Conservation (phyloP, 1,139 yeast genomes). For the Kodamaea fungicola region DNA sequence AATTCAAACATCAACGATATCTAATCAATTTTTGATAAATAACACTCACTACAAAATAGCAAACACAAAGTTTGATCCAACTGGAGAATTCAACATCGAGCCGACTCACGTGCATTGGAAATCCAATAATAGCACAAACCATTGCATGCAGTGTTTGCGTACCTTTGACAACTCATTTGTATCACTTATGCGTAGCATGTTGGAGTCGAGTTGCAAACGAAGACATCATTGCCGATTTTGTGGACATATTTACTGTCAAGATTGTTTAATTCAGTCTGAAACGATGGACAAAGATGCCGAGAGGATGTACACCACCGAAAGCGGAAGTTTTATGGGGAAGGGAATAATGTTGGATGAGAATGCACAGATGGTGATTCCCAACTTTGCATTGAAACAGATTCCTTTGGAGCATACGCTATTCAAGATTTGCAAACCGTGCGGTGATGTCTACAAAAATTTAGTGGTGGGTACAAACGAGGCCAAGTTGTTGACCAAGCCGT, state of each 20-base stretch:
- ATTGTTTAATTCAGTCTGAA: conserved; percentile 25
- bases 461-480: conserved; percentile 24
- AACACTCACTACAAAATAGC: background rate
- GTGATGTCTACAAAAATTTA: conserved; percentile 28
- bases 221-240: conserved; percentile 47
- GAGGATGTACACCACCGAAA: conserved; percentile 10
- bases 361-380: conserved; percentile 39
- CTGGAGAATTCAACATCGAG: conserved; percentile 14
- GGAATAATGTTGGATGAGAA: conserved; percentile 31
- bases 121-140: conserved; percentile 33
- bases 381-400: conserved; percentile 5
- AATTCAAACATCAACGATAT: conserved; percentile 1
- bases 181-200: conserved; percentile 11
- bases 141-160: conserved; percentile 42
- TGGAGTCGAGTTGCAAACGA: conserved; percentile 14
- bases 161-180: conserved; percentile 28
- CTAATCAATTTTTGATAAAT: background rate
- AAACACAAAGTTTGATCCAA: background rate
- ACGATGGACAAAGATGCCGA: conserved; percentile 7
- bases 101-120: conserved; percentile 46
- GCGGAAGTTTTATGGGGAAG: conserved; percentile 13
- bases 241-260: conserved; percentile 37
- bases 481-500: conserved; percentile 16
- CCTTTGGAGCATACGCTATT: conserved; percentile 20
- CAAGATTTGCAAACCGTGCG: conserved; percentile 40